Percentiles rank a stretch among this genome's conserved stretches.
Evolutionary conservation across 2,329 filamentous ascomycete species (phyloP).

Genomic region (Cercospora sojina): DNA sequence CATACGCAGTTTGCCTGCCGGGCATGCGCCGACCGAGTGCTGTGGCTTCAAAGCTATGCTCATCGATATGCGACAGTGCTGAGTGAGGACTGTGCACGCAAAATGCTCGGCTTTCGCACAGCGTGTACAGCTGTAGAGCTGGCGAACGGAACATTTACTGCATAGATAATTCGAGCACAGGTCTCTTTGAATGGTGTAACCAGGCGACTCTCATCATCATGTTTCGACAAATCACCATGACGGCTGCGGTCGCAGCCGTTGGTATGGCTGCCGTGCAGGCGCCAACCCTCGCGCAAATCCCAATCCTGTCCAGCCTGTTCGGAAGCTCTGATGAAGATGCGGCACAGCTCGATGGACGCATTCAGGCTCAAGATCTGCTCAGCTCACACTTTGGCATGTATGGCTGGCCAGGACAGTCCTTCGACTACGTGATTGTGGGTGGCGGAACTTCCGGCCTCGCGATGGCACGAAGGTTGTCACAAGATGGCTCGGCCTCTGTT

Average conservation of each 20-base stretch:
- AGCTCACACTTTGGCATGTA: background rate
- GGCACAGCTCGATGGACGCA: background rate
- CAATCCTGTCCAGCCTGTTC: background rate
- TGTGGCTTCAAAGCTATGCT: background rate
- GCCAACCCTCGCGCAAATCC: background rate
- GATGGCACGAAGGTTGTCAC: conserved; percentile 26
- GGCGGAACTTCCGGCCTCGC: conserved; percentile 28
- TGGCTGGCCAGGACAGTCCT: conserved; percentile 1
- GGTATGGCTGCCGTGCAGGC: background rate
- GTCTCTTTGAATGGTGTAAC: background rate
- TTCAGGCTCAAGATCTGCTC: background rate
- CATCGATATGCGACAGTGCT: background rate
- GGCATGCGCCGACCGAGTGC: background rate
- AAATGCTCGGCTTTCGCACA: background rate
- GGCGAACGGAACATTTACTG: background rate
- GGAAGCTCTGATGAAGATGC: background rate
- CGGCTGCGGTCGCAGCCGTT: background rate
- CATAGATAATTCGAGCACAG: background rate
- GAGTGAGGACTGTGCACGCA: background rate
- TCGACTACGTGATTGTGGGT: conserved; percentile 25
- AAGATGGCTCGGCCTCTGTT: conserved; percentile 19
- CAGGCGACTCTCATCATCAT: background rate
- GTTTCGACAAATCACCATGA: background rate
- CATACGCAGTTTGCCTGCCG: background rate
- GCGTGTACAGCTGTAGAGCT: background rate